phyloP scores from a whole-genome alignment of 495 filamentous ascomycete species.

The Saxispiralis lemnorum region DNA sequence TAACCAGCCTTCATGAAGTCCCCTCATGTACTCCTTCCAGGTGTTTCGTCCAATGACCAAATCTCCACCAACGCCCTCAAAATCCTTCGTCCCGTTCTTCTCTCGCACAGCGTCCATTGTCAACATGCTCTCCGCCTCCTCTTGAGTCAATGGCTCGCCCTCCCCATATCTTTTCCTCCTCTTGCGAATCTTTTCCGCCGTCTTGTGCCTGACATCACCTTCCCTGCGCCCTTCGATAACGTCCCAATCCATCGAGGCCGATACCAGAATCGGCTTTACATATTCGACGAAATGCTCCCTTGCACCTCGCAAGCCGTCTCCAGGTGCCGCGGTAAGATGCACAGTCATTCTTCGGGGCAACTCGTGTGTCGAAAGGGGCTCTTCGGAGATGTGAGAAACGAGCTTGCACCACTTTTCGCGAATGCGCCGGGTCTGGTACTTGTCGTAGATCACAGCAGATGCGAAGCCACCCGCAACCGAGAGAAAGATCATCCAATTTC shows the following conservation, averaged over 20 bases:
- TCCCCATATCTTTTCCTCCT: constrained; percentile 39
- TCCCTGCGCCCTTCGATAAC: constrained; percentile 80
- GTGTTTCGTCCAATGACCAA: constrained; percentile 79
- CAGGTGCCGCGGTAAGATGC: constrained; percentile 68
- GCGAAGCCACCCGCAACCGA: constrained; percentile 59
- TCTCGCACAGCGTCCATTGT: constrained; percentile 18
- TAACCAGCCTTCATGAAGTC: constrained; percentile 90
- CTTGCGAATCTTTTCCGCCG: constrained; percentile 67
- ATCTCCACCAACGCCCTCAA: constrained; percentile 58
- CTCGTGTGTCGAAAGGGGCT: constrained; percentile 48
- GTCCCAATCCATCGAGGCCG: constrained; percentile 83
- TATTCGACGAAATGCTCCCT: constrained; percentile 93
- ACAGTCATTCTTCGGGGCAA: constrained; percentile 77
- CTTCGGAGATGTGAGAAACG: constrained; percentile 71
- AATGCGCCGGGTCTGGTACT: constrained; percentile 61
- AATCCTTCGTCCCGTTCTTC: constrained; percentile 44
- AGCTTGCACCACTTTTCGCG: constrained; percentile 74
- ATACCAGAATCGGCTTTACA: constrained; percentile 79
- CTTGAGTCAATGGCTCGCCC: constrained; percentile 28
- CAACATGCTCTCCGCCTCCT: constrained; percentile 29
- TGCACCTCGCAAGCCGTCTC: constrained; percentile 60
- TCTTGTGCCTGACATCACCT: constrained; percentile 65
- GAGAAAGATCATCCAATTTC: constrained; percentile 95
- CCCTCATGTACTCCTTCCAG: constrained; percentile 94
- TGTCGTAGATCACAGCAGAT: constrained; percentile 70